Percentiles rank a stretch among this genome's conserved stretches.
Conservation (phyloP, 2,329 filamentous ascomycete species). For the Apiospora marii region DNA sequence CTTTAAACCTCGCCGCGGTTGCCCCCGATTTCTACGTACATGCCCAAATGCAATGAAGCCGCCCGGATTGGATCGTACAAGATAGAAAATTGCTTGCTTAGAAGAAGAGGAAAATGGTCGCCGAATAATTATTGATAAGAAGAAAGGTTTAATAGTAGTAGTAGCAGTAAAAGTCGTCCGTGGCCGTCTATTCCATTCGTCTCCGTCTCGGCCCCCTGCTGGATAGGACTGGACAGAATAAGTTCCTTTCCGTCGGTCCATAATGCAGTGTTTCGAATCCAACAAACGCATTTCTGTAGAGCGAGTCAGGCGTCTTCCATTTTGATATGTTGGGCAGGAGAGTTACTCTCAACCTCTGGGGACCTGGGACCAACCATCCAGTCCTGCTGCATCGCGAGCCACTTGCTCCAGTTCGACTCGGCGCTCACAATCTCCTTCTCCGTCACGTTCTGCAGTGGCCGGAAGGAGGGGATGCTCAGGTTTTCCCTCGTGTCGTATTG, state of each 20-base stretch:
- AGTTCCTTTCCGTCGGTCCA: too few relatives aligned
- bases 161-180: neutral
- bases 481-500: constrained; percentile 88
- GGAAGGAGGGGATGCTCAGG: constrained; percentile 87
- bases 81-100: too few relatives aligned
- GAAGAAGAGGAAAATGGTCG: neutral
- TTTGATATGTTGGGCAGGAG: constrained; percentile 41
- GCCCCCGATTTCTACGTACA: neutral
- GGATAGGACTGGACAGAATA: too few relatives aligned
- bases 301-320: constrained; percentile 38
- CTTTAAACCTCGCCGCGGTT: constrained; percentile 6
- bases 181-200: neutral
- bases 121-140: neutral
- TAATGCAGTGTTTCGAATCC: neutral
- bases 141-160: neutral
- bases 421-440: constrained; percentile 84
- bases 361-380: constrained; percentile 95
- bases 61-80: too few relatives aligned
- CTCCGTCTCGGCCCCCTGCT: neutral
- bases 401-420: constrained; percentile 89
- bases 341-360: constrained; percentile 53
- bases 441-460: constrained; percentile 76
- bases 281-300: neutral
- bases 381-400: constrained; percentile 96
- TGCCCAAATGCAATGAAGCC: too few relatives aligned